A percentile compares a stretch with the other conserved stretches of the same genome.
These are phyloP conservation scores for Yamadazyma triangularis DNA, from an alignment of 1,139 yeast species.

Conservation along the genomic window DNA sequence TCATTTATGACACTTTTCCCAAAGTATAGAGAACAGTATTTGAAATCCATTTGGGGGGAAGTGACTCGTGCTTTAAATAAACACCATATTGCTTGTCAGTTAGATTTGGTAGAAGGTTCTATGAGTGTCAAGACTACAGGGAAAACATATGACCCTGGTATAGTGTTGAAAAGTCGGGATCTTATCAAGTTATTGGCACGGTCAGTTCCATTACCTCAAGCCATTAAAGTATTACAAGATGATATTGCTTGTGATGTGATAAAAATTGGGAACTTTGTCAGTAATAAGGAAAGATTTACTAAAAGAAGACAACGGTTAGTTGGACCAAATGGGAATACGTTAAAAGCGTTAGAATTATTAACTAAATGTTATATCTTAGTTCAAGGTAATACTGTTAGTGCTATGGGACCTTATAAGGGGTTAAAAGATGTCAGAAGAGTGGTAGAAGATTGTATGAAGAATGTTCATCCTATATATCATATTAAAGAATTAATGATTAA, in stretches of 20 bases:
- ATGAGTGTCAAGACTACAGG: constrained; percentile 96
- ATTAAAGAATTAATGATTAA: constrained; percentile 97
- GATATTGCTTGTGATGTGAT: constrained; percentile 95
- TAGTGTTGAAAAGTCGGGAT: constrained; percentile 91
- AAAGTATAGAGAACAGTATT: constrained; percentile 88
- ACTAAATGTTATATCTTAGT: constrained; percentile 93
- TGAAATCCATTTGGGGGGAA: constrained; percentile 90
- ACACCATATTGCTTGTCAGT: constrained; percentile 71
- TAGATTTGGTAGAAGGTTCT: constrained; percentile 92
- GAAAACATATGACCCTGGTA: constrained; percentile 93
- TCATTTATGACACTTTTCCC: constrained; percentile 95
- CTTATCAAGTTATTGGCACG: constrained; percentile 89
- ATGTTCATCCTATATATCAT: constrained; percentile 93
- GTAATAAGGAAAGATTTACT: constrained; percentile 88
- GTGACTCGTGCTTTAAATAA: constrained; percentile 76
- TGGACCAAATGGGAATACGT: constrained; percentile 96
- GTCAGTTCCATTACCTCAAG: constrained; percentile 97
- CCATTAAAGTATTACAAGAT: constrained; percentile 83
- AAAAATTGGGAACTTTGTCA: constrained; percentile 84
- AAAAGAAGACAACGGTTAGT: constrained; percentile 95
- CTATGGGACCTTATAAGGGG: constrained; percentile 96
- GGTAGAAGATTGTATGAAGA: constrained; percentile 96
- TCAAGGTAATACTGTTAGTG: constrained; percentile 96
- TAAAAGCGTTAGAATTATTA: constrained; percentile 88
- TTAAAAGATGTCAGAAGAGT: constrained; percentile 88